Conservation (phyloP, 805 yeast genomes). For the Metahyphopichia silvanorum region DNA sequence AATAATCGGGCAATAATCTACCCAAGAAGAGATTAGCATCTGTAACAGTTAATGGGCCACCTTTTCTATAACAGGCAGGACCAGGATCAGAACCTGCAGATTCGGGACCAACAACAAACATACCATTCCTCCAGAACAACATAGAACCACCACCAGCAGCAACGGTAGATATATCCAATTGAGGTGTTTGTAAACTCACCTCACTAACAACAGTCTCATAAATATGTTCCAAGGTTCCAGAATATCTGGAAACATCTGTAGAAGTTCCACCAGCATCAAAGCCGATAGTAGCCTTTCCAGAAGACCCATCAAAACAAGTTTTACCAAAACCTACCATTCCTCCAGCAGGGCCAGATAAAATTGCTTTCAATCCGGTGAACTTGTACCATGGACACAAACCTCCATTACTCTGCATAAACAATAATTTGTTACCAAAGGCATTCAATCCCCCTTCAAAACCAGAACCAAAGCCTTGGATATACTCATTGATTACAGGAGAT, state of each 20-base stretch:
- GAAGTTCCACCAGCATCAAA: constrained; percentile 46
- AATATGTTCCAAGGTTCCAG: constrained; percentile 40
- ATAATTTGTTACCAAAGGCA: constrained; percentile 50
- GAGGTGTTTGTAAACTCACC: constrained; percentile 43
- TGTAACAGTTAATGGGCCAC: constrained; percentile 38
- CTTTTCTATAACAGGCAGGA: constrained; percentile 39
- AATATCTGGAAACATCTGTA: constrained; percentile 42
- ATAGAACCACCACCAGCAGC: constrained; percentile 48
- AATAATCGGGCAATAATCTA: constrained; percentile 30
- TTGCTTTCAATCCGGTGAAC: constrained; percentile 85
- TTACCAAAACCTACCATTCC: constrained; percentile 93
- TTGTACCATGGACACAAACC: constrained; percentile 82
- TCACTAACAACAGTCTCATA: constrained; percentile 45
- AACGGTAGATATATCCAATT: constrained; percentile 41
- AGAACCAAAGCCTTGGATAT: constrained; percentile 32
- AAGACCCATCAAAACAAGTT: constrained; percentile 58
- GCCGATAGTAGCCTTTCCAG: constrained; percentile 32
- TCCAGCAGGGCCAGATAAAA: constrained; percentile 95
- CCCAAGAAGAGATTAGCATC: constrained; percentile 37
- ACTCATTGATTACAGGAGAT: constrained; percentile 35
- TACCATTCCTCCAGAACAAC: constrained; percentile 34
- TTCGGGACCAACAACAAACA: constrained; percentile 40
- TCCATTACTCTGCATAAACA: constrained; percentile 96
- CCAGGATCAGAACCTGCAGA: constrained; percentile 41
- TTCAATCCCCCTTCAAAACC: constrained; percentile 41